phyloP scores from a whole-genome alignment of 1,284 basidiomycete species.

The Cutaneotrichosporon dermatis region DNA sequence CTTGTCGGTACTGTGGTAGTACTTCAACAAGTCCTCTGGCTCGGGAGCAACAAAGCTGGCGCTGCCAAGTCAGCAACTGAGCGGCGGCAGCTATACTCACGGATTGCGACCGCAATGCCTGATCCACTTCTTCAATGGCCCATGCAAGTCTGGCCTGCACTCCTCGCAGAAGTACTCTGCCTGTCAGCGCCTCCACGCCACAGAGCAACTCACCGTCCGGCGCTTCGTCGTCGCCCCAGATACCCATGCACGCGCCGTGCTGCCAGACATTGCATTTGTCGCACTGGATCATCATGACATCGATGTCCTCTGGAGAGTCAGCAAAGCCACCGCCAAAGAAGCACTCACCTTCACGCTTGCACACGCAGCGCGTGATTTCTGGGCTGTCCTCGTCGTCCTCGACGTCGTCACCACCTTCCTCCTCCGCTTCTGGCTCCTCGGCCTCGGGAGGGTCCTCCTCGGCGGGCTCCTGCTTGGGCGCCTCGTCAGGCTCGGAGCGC shows the following conservation, averaged over 20 bases:
- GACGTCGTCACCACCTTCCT: constrained; percentile 21
- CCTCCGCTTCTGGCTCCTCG: constrained; percentile 55
- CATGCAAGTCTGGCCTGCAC: constrained; percentile 83
- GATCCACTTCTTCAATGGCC: constrained; percentile 65
- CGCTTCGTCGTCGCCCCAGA: constrained; percentile 75
- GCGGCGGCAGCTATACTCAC: constrained; percentile 19
- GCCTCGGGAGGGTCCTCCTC: constrained; percentile 20
- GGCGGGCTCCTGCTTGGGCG: constrained; percentile 10
- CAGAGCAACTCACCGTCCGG: constrained; percentile 61
- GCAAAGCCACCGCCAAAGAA: constrained; percentile 6
- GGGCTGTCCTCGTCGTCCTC: constrained; percentile 59
- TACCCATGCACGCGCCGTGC: constrained; percentile 95
- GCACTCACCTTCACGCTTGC: constrained; percentile 73
- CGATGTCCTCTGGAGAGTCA: constrained; percentile 56
- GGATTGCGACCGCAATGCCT: constrained; percentile 35
- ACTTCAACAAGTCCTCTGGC: constrained; percentile 36
- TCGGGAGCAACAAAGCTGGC: constrained; percentile 38
- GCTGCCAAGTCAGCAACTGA: constrained; percentile 17
- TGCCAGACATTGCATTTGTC: constrained; percentile 98
- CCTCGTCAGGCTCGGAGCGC: constrained; percentile 8
- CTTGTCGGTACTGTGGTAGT: constrained; percentile 33
- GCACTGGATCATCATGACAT: constrained; percentile 91
- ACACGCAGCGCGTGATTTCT: constrained; percentile 88
- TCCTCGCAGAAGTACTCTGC: constrained; percentile 79
- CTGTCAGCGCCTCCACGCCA: constrained; percentile 4